phyloP scores from a whole-genome alignment of 495 filamentous ascomycete genomes.

The Halenospora varia region DNA sequence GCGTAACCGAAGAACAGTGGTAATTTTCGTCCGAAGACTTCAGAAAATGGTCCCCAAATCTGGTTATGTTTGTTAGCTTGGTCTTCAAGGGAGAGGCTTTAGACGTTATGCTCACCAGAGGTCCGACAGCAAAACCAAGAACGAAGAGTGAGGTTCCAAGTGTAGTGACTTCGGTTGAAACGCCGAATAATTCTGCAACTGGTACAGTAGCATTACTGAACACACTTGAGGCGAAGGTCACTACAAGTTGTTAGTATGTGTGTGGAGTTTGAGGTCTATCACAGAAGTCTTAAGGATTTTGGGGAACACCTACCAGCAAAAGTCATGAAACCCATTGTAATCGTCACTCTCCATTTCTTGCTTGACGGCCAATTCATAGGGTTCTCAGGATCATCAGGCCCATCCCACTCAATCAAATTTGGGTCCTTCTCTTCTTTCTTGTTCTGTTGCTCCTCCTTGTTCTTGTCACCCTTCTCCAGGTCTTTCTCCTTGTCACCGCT shows the following conservation, averaged over 20 bases:
- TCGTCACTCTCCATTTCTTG: constrained; percentile 56
- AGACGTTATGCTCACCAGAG: constrained; percentile 20
- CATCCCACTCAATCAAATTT: constrained; percentile 59
- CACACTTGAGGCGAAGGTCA: constrained; percentile 22
- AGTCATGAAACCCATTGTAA: constrained; percentile 54
- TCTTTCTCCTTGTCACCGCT: constrained; percentile 5
- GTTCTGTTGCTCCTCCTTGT: not conserved
- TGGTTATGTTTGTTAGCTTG: not conserved
- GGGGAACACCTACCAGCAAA: constrained; percentile 32
- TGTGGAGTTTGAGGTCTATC: not conserved
- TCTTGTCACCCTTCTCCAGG: constrained; percentile 13
- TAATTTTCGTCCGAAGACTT: constrained; percentile 41
- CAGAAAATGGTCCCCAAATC: constrained; percentile 17
- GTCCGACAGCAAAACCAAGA: constrained; percentile 29
- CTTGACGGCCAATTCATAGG: constrained; percentile 61
- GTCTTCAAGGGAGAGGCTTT: constrained; percentile 1
- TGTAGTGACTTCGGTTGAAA: constrained; percentile 20
- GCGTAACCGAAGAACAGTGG: constrained; percentile 56
- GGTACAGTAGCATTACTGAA: constrained; percentile 20
- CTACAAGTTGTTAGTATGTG: not conserved
- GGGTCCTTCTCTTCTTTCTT: constrained; percentile 17
- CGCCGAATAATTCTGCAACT: constrained; percentile 11
- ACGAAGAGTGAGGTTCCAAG: constrained; percentile 28
- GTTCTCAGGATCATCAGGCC: constrained; percentile 60
- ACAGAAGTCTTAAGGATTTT: not conserved